Base-by-base conservation (phyloP, 2,329 filamentous ascomycete species). In the Trichoderma sp. region DNA sequence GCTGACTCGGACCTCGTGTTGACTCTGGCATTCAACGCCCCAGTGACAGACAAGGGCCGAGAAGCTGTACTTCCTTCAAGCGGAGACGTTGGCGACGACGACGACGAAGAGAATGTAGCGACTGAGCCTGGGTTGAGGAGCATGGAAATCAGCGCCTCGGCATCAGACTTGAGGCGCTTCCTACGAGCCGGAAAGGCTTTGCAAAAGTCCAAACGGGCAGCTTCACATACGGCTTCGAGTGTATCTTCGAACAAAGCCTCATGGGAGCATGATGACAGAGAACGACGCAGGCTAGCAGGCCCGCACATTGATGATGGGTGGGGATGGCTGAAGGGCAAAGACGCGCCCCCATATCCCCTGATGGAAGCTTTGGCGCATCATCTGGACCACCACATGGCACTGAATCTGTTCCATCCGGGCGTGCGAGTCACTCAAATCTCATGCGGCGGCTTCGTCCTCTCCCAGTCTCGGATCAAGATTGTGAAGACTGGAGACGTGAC, bases 331-430 rank as follows among this genome's bases (percentile, higher is more conserved):
- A 59, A 69, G 39, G 67, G 60, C 54, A 67, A 69, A 12, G 62
- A 68, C n/a, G 56, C 62, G 0, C 66, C 68, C 6, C 48, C 69
- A 12, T 72, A 76, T 19, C 71, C 83, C 0, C 86, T 87, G 67
- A 81, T 78, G 0, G 77, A 82, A 50, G 83, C 83, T 0, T 69
- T 87, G 19, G 80, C 78, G 0, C 71, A 71, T 5, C 87, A 87
- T 64, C 66, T 86, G 7, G 73, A 80, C 63, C 75, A 79, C n/a
- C 83, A 87, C 66, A 75, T 86, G 5, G 83, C 81, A 0, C 72
- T 88, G 15, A 78, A 87, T 69, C 69, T 87, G 68, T 83, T 84
- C 63, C 83, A 87, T 68, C 82, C 84, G 0, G 77, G 79, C n/a
- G 83, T 86, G 3, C 75, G 79, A 1, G 73, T 87, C 26, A 76